A percentile compares a stretch with the other conserved stretches of the same genome.
phyloP scores from a whole-genome alignment of 257 asterid genomes.

The Knoxia roxburghii region DNA sequence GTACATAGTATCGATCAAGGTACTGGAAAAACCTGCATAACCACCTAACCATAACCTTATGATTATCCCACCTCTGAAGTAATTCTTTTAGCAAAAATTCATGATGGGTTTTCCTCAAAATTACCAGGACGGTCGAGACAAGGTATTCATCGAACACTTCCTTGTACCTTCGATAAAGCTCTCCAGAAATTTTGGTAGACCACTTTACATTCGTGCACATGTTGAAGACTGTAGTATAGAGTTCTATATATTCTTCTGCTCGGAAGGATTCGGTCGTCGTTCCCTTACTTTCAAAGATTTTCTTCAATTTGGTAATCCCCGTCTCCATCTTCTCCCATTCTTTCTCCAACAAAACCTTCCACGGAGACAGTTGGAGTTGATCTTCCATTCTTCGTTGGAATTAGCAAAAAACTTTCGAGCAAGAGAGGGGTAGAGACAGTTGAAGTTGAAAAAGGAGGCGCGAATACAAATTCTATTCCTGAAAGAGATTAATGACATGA shows the following conservation, averaged over 20 bases:
- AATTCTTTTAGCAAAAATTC: constrained; percentile 52
- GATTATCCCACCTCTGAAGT: constrained; percentile 44
- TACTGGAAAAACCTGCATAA: constrained; percentile 48
- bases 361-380: no score
- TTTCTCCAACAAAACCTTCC: constrained; percentile 24
- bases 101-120: constrained; percentile 39
- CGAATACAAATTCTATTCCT: no score
- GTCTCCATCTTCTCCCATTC: constrained; percentile 45
- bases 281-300: constrained; percentile 32
- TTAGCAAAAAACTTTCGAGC: no score
- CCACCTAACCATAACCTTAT: constrained; percentile 54
- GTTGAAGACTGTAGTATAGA: constrained; percentile 39
- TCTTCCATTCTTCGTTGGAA: no score
- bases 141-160: constrained; percentile 36
- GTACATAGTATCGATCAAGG: constrained; percentile 43
- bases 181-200: constrained; percentile 32
- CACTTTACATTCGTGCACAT: constrained; percentile 42
- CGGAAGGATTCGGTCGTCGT: constrained; percentile 20
- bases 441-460: no score
- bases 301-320: constrained; percentile 39
- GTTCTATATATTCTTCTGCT: constrained; percentile 39
- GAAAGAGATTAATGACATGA: no score
- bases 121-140: constrained; percentile 31
- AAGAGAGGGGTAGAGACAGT: no score
- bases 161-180: constrained; percentile 41